Evolutionary conservation across 257 asterid species (phyloP).

Genomic region (Coffea canephora): DNA sequence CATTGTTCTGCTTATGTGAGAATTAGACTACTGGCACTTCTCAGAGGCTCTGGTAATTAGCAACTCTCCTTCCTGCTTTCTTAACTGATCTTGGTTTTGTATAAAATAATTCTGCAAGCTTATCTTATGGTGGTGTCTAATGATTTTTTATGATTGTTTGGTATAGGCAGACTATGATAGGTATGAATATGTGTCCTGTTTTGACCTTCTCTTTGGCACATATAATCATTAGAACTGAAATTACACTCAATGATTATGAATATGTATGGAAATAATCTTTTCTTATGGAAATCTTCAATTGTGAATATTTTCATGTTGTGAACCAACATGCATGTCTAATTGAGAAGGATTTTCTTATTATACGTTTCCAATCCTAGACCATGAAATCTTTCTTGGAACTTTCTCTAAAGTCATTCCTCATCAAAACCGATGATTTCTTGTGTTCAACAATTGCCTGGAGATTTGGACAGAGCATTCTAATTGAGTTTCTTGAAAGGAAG

Average conservation of each 20-base stretch:
- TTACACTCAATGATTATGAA: not conserved
- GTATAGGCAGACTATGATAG: not conserved
- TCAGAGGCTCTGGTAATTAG: constrained; percentile 4
- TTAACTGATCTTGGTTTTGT: not conserved
- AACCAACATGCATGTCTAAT: not conserved
- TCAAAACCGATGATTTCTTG: not conserved
- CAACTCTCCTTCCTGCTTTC: not conserved
- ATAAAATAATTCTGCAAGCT: not conserved
- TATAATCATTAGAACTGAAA: not conserved
- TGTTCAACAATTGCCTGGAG: constrained; percentile 1
- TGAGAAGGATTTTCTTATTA: not conserved
- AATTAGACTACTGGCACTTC: not conserved
- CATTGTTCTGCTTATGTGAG: not conserved
- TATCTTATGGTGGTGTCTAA: not conserved
- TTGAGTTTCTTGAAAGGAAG: constrained; percentile 24
- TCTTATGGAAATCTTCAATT: not conserved
- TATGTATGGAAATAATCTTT: not conserved
- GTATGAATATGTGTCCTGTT: not conserved
- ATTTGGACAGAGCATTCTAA: not conserved
- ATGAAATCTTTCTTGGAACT: not conserved
- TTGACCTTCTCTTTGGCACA: not conserved
- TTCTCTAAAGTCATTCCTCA: not conserved
- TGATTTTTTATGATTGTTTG: not conserved
- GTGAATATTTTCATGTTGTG: not conserved
- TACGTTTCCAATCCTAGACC: not conserved